phyloP scores from a whole-genome alignment of 345 rosid species.

The Citrus sinensis region DVS_A1.0 CM039169.1:6331501-6332000 shows the following conservation, averaged over 20 bases:
- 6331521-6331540: background rate
- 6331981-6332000: conserved; percentile 12
- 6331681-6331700: background rate
- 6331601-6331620: background rate
- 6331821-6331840: background rate
- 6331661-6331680: background rate
- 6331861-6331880: background rate
- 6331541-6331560: background rate
- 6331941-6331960: background rate
- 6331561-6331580: too few relatives aligned
- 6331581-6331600: too few relatives aligned
- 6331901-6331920: background rate
- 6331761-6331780: background rate
- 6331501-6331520: background rate
- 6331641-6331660: background rate
- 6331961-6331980: background rate
- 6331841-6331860: background rate
- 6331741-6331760: background rate
- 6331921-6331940: conserved; percentile 1
- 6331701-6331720: background rate
- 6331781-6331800: background rate
- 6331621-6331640: background rate
- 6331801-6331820: background rate
- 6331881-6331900: background rate
- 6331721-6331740: background rate